Conservation (phyloP, 495 filamentous ascomycete genomes). For the Rusavskia elegans region DNA sequence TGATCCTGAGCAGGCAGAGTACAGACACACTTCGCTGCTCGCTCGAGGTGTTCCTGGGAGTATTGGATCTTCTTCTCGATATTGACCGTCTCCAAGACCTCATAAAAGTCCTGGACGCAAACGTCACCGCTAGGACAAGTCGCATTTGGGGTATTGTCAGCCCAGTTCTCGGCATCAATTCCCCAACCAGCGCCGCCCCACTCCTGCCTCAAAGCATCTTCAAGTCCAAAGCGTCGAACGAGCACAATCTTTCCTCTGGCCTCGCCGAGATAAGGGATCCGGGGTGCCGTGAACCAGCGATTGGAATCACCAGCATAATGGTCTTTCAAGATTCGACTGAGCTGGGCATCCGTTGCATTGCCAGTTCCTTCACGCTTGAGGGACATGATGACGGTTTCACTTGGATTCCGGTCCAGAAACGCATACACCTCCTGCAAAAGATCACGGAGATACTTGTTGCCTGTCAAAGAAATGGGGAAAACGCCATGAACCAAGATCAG, state of each 20-base stretch:
- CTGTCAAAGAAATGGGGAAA: slow-evolving; percentile 59
- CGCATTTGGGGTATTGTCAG: slow-evolving; percentile 72
- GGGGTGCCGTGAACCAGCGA: slow-evolving; percentile 65
- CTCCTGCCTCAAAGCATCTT: slow-evolving; percentile 39
- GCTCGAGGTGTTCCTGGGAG: slow-evolving; percentile 56
- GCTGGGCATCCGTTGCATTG: slow-evolving; percentile 60
- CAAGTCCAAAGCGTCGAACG: slow-evolving; percentile 61
- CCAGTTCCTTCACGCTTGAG: slow-evolving; percentile 85
- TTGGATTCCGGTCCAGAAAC: slow-evolving; percentile 66
- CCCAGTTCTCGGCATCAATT: slow-evolving; percentile 72
- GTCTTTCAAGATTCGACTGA: slow-evolving; percentile 51
- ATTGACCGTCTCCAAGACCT: slow-evolving; percentile 56
- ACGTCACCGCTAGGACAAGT: slow-evolving; percentile 56
- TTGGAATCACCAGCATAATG: slow-evolving; percentile 49
- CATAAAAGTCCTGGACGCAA: slow-evolving; percentile 91
- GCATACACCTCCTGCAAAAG: slow-evolving; percentile 50
- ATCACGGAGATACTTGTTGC: slow-evolving; percentile 57
- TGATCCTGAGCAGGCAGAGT: slow-evolving; percentile 7
- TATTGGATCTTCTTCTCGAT: slow-evolving; percentile 69
- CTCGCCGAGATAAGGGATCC: slow-evolving; percentile 70
- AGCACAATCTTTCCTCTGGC: slow-evolving; percentile 73
- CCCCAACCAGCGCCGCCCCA: slow-evolving; percentile 55
- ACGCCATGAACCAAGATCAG: slow-evolving; percentile 59
- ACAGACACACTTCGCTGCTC: slow-evolving; percentile 38
- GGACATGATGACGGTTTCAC: slow-evolving; percentile 71